Evolutionary conservation across 2,329 filamentous ascomycete genomes (phyloP).

Genomic region (Fusarium clavum): DNA sequence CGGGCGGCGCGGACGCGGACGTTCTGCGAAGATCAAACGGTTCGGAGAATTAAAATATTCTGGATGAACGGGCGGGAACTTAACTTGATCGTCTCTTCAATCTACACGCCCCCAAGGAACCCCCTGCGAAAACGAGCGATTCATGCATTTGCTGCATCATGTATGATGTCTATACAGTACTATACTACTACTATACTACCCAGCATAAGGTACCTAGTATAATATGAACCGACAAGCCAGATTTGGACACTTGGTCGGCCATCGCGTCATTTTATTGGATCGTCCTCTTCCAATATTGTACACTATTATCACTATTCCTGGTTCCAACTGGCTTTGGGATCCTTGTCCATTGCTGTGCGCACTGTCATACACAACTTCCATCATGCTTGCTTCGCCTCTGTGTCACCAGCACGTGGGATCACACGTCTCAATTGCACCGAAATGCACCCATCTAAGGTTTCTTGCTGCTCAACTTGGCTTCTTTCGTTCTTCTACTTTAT

Average conservation of each 20-base stretch:
- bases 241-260: constrained; percentile 14
- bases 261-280: constrained; percentile 22
- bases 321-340: constrained; percentile 11
- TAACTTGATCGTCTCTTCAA: background rate
- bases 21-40: constrained; percentile 7
- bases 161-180: background rate
- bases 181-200: background rate
- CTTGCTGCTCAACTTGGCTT: constrained; percentile 3
- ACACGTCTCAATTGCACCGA: background rate
- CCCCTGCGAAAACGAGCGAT: constrained; percentile 15
- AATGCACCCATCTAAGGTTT: background rate
- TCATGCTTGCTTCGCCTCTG: constrained; percentile 10
- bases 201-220: background rate
- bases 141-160: background rate
- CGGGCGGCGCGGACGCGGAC: background rate
- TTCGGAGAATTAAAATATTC: constrained; percentile 2
- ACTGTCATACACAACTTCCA: constrained; percentile 16
- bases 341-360: background rate
- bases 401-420: constrained; percentile 21
- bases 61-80: background rate
- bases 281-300: background rate
- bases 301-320: background rate
- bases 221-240: constrained; percentile 13
- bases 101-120: constrained; percentile 19
- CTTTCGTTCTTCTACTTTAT: background rate